These are phyloP conservation scores for Gracilaria domingensis DNA, from an alignment of 23 red algal genomes.

Conservation along the genomic window DNA sequence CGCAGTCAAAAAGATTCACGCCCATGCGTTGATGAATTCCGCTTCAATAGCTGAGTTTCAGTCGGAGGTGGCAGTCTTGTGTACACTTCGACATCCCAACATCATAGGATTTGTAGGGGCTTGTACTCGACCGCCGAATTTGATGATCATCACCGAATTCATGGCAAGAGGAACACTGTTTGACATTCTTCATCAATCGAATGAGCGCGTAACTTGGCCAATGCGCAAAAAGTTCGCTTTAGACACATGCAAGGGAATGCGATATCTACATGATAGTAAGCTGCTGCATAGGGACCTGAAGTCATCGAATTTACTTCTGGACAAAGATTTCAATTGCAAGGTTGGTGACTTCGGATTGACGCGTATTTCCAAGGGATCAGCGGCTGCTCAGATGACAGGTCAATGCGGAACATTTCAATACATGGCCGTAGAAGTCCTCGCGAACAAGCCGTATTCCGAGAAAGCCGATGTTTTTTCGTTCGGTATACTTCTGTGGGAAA, in stretches of 20 bases:
- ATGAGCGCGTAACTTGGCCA: conserved; percentile 72
- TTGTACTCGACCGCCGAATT: conserved; percentile 78
- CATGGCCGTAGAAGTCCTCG: conserved; percentile 97
- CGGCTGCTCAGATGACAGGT: conserved; percentile 90
- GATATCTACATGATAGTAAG: conserved; percentile 90
- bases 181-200: conserved; percentile 86
- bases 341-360: conserved; percentile 97
- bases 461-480: conserved; percentile 99
- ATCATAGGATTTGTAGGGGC: conserved; percentile 93
- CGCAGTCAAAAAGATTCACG: conserved; percentile 90
- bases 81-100: conserved; percentile 85
- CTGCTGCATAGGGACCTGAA: conserved; percentile 97
- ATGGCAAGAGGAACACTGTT: conserved; percentile 92
- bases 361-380: conserved; percentile 63
- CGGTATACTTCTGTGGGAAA: conserved; percentile 97
- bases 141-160: conserved; percentile 99
- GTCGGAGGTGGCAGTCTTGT: conserved; percentile 91
- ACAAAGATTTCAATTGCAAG: conserved; percentile 82
- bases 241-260: conserved; percentile 89
- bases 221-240: conserved; percentile 80
- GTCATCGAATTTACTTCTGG: conserved; percentile 89
- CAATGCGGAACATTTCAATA: conserved; percentile 99
- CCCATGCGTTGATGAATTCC: conserved; percentile 74
- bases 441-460: conserved; percentile 87
- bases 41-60: conserved; percentile 89